phyloP scores from a whole-genome alignment of 2,329 filamentous ascomycete species.

The Colletotrichum acutatum region DNA sequence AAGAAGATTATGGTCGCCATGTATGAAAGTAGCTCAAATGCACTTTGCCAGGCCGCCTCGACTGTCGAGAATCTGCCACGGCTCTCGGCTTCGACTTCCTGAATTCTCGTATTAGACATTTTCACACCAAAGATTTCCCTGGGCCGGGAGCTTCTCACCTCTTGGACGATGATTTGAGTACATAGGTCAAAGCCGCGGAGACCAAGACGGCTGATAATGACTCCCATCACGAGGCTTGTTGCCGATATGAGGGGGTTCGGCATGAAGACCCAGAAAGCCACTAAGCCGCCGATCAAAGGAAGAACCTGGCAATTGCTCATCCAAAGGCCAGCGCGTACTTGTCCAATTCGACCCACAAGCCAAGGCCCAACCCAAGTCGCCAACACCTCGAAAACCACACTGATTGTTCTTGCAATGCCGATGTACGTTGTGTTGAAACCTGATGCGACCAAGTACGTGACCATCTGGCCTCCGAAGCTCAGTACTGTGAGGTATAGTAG shows the following conservation, averaged over 20 bases:
- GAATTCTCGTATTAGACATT: not conserved
- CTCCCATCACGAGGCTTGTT: constrained; percentile 59
- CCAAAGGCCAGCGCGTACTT: constrained; percentile 71
- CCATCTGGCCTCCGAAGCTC: constrained; percentile 64
- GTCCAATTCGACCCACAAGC: constrained; percentile 59
- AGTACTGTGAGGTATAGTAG: constrained; percentile 67
- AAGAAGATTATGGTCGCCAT: constrained; percentile 73
- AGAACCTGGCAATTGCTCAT: constrained; percentile 70
- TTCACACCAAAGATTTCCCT: not conserved
- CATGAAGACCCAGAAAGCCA: constrained; percentile 33
- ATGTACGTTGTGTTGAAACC: constrained; percentile 57
- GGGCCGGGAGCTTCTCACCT: constrained; percentile 49
- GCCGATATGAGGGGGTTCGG: constrained; percentile 50
- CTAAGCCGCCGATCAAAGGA: constrained; percentile 54
- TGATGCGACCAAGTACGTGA: constrained; percentile 64
- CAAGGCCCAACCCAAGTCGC: constrained; percentile 66
- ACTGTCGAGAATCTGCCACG: constrained; percentile 77
- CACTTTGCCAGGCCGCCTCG: constrained; percentile 75
- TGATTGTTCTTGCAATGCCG: constrained; percentile 57
- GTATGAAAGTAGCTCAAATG: constrained; percentile 77
- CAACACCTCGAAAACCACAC: constrained; percentile 61
- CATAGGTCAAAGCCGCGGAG: constrained; percentile 72
- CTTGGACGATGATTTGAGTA: constrained; percentile 69
- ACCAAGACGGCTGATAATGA: constrained; percentile 67
- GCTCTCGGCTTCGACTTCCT: constrained; percentile 64